Evolutionary conservation across 495 filamentous ascomycete species (phyloP).

Genomic region (Penicillium atrosanguineum): DNA sequence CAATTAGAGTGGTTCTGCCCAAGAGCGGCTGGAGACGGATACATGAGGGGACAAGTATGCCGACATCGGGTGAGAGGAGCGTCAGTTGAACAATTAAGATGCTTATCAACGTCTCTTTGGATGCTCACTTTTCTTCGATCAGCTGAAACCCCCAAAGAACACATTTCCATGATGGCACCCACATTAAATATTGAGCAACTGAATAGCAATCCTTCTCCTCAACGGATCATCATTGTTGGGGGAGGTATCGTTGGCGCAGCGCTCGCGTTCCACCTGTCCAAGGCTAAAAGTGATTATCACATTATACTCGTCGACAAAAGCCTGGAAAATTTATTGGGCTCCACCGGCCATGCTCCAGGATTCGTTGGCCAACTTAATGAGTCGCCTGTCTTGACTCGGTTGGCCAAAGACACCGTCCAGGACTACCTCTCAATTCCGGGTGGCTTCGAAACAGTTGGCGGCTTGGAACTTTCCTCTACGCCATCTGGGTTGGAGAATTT

Average conservation of each 20-base stretch:
- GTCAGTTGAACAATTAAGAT: neutral
- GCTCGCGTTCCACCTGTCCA: slow-evolving; percentile 32
- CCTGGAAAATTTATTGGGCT: slow-evolving; percentile 19
- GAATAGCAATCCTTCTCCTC: slow-evolving; percentile 8
- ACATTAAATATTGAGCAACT: slow-evolving; percentile 14
- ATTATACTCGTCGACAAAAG: slow-evolving; percentile 29
- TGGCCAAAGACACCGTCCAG: slow-evolving; percentile 30
- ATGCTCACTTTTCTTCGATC: neutral
- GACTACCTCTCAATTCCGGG: slow-evolving; percentile 29
- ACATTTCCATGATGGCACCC: slow-evolving; percentile 2
- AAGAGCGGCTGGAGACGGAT: neutral
- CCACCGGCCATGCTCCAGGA: slow-evolving; percentile 32
- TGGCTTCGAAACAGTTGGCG: slow-evolving; percentile 30
- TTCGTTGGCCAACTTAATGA: slow-evolving; percentile 40
- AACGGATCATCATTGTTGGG: slow-evolving; percentile 38
- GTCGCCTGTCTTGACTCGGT: slow-evolving; percentile 27
- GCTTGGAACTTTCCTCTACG: slow-evolving; percentile 30
- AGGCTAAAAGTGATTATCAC: slow-evolving; percentile 6
- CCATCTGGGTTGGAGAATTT: slow-evolving; percentile 20
- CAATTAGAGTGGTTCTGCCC: neutral
- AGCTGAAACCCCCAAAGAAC: neutral
- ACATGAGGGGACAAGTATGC: neutral
- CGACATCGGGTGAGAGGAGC: neutral
- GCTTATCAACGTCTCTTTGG: neutral
- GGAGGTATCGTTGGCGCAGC: slow-evolving; percentile 47